phyloP scores from a whole-genome alignment of 306 rosid genomes.

The Canavalia ensiformis region DNA sequence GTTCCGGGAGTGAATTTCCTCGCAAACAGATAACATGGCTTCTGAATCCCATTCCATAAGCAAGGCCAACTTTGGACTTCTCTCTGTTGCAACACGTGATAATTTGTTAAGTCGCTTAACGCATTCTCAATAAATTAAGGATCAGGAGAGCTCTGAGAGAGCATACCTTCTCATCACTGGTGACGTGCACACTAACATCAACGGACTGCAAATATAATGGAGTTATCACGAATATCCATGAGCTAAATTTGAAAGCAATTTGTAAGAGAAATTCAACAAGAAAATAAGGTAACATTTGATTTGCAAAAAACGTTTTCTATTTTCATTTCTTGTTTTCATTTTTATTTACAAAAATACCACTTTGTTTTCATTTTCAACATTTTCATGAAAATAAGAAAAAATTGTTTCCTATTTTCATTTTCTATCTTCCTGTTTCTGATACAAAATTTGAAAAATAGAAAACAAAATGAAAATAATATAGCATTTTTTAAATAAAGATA shows the following conservation, averaged over 20 bases:
- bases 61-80: conserved; percentile 94
- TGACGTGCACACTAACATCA: conserved; percentile 88
- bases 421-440: too few species aligned
- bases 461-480: too few species aligned
- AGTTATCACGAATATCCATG: conserved; percentile 40
- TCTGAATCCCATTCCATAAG: conserved; percentile 86
- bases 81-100: conserved; percentile 63
- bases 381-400: too few species aligned
- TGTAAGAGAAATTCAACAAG: not conserved
- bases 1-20: conserved; percentile 88
- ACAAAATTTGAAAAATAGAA: too few species aligned
- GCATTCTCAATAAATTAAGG: conserved; percentile 19
- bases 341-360: too few species aligned
- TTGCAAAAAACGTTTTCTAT: too few species aligned
- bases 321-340: too few species aligned
- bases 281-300: not conserved
- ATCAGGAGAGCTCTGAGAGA: conserved; percentile 17
- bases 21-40: conserved; percentile 96
- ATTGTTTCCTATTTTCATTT: too few species aligned
- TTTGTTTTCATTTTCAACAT: too few species aligned
- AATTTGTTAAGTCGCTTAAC: conserved; percentile 1
- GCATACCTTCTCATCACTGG: conserved; percentile 83
- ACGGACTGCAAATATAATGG: conserved; percentile 75
- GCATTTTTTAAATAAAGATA: too few species aligned
- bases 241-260: conserved; percentile 6